phyloP scores from a whole-genome alignment of 768 basidiomycete species.

The Scleroderma citrinum region DNA sequence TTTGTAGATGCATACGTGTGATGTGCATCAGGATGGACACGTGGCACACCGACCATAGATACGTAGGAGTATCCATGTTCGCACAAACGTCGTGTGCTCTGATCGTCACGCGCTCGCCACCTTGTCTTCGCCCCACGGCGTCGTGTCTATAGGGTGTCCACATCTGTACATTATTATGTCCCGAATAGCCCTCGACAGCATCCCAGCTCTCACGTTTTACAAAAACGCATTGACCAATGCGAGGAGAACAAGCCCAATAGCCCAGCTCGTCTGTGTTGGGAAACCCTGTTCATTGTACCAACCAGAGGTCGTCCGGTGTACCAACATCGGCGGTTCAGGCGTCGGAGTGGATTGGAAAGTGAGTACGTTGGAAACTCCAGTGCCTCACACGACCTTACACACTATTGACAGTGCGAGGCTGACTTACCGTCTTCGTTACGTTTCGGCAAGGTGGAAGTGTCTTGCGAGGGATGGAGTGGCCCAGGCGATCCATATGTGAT shows the following conservation, averaged over 20 bases:
- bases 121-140: background rate
- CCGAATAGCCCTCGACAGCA: slow-evolving; percentile 63
- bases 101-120: background rate
- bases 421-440: slow-evolving; percentile 80
- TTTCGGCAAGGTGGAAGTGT: slow-evolving; percentile 80
- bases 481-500: slow-evolving; percentile 82
- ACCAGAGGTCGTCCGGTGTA: slow-evolving; percentile 83
- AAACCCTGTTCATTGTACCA: slow-evolving; percentile 69
- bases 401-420: slow-evolving; percentile 66
- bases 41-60: slow-evolving; percentile 3
- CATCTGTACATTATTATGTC: slow-evolving; percentile 49
- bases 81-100: background rate
- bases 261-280: slow-evolving; percentile 78
- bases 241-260: slow-evolving; percentile 60
- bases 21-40: slow-evolving; percentile 1
- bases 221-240: slow-evolving; percentile 57
- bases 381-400: background rate
- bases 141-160: background rate
- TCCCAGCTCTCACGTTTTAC: slow-evolving; percentile 77
- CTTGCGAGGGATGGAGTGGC: slow-evolving; percentile 85
- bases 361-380: slow-evolving; percentile 15
- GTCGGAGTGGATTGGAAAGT: slow-evolving; percentile 91
- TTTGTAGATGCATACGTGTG: no score
- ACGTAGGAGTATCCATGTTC: background rate
- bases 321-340: slow-evolving; percentile 70